Evolutionary conservation across 1,284 basidiomycete genomes (phyloP).

Genomic region (Mycosarcoma mackinlayi): DNA sequence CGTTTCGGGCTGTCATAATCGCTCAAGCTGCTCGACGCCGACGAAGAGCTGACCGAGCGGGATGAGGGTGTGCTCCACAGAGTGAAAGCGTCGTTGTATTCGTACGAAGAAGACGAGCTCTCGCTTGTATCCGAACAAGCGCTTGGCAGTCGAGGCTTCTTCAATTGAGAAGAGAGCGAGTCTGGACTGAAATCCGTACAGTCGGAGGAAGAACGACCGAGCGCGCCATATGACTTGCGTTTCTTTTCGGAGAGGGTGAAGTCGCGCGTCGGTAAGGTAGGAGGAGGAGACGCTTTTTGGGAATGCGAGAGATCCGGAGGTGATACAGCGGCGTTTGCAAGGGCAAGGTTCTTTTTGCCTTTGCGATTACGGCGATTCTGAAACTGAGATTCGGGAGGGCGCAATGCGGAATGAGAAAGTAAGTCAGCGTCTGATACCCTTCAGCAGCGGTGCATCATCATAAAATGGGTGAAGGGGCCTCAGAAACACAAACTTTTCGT

Average conservation of each 20-base stretch:
- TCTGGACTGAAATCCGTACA: slow-evolving; percentile 7
- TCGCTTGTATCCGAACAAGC: slow-evolving; percentile 7
- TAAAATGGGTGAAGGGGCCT: neutral
- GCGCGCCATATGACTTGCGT: slow-evolving; percentile 31
- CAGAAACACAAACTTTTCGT: neutral
- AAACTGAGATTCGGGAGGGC: slow-evolving; percentile 51
- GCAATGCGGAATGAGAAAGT: too few relatives aligned
- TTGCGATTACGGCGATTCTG: slow-evolving; percentile 60
- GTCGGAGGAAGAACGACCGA: slow-evolving; percentile 9
- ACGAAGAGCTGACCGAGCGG: slow-evolving; percentile 26
- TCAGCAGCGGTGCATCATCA: too few relatives aligned
- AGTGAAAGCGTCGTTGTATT: slow-evolving; percentile 11
- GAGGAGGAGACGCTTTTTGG: neutral
- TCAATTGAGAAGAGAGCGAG: slow-evolving; percentile 8
- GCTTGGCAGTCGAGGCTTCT: slow-evolving; percentile 27
- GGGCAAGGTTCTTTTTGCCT: slow-evolving; percentile 9
- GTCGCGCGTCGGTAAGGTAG: slow-evolving; percentile 4
- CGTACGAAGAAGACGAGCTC: slow-evolving; percentile 8
- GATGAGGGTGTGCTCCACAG: slow-evolving; percentile 26
- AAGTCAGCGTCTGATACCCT: too few relatives aligned
- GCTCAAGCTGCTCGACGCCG: slow-evolving; percentile 15
- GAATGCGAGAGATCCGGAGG: neutral
- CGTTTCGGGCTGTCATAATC: slow-evolving; percentile 19
- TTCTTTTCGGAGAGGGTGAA: slow-evolving; percentile 23
- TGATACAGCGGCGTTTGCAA: neutral